Evolutionary conservation across 2,329 filamentous ascomycete species (phyloP), one percentile per base, ranked within the genome.

Genomic region (Geosmithia flava): DNA sequence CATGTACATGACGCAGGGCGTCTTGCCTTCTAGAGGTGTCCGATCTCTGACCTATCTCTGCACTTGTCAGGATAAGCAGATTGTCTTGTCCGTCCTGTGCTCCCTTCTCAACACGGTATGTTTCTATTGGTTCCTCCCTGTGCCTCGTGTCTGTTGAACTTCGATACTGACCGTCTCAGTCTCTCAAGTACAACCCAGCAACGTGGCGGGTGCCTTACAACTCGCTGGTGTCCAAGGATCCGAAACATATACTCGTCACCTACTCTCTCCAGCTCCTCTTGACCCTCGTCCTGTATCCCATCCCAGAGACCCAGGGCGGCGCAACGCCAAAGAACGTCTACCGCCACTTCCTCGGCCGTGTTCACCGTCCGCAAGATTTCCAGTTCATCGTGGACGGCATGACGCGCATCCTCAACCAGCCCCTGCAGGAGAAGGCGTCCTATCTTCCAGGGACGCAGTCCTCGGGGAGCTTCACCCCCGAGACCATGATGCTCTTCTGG

Each of bases 401-500:
- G 83, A 90, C 84, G 1, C 80, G 89, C 56, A 87, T 97, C 45
- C 71, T 98, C 46, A 93, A 94, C 56, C 91, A 96, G 56, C 91
- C 91, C 20, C 81, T 96, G 52, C 88, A 95, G 66, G 84, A 88
- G 42, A 94, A 88, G 50, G 78, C 80, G 11, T 91, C 90, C 1
- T 96, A 95, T 62, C 78, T 96, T 2, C 89, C 91, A 1, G 87
- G 89, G 4, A 84, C 83, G 40, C 87, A 94, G 57, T 78, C 84
- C 45, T 78, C 85, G 0, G 72, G 87, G 47, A 87, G 87, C 59
- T 95, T 91, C 75, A 88, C 90, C 0, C 90, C 93, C 2, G 93
- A 98, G 65, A 94, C 94, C 70, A 82, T 97, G 48, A 93, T 96
- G 77, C 74, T 98, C 2, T 96, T 97, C 61, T 98, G 93, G 93